Conservation (phyloP, 176 grass and related monocot genomes). For the Triticum monococcum region DNA sequence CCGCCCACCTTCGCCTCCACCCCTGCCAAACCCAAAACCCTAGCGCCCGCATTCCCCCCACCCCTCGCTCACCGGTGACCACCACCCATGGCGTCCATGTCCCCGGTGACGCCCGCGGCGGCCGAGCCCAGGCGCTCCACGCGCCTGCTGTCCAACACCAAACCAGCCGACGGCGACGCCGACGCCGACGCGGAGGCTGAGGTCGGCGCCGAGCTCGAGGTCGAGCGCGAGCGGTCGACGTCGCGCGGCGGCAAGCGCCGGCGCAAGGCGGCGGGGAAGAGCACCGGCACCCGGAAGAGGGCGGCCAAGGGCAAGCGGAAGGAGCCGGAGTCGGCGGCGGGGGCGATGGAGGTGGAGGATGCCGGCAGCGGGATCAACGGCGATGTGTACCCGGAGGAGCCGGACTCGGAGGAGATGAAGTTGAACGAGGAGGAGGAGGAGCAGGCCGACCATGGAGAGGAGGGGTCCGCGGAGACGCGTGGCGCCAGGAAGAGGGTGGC, state of each 20-base stretch:
- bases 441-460: neutral
- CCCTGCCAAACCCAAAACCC: neutral
- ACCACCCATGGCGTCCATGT: neutral
- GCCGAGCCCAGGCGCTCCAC: conserved; percentile 1
- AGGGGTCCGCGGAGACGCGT: neutral
- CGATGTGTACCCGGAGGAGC: neutral
- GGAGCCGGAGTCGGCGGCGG: neutral
- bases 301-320: neutral
- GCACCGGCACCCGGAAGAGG: neutral
- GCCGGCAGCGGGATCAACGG: neutral
- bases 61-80: neutral
- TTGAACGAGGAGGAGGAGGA: neutral
- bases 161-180: neutral
- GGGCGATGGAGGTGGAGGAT: neutral
- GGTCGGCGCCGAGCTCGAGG: neutral
- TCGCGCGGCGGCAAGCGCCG: neutral
- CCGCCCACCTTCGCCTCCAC: neutral
- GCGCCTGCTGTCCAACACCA: neutral
- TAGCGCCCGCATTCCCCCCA: neutral
- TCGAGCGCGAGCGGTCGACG: neutral
- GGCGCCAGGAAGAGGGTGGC: neutral
- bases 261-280: neutral
- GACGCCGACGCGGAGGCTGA: neutral
- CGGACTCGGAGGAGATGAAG: neutral
- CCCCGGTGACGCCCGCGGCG: neutral